phyloP scores from a whole-genome alignment of 257 asterid species.

The Solanum tarijense region DNA sequence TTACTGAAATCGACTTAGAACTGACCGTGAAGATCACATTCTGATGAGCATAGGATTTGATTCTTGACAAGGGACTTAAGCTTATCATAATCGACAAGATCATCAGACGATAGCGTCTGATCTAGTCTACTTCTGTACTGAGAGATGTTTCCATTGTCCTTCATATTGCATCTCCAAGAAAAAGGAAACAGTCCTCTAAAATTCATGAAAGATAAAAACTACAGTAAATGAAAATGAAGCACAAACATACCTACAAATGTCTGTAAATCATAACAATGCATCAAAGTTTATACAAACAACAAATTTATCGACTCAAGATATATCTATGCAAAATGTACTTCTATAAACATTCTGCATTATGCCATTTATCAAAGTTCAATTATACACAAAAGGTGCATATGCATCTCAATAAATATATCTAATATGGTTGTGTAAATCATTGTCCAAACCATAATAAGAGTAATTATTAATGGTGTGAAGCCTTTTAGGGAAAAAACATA shows the following conservation, averaged over 20 bases:
- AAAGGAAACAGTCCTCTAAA: background rate
- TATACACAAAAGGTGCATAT: background rate
- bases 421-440: background rate
- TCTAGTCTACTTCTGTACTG: constrained; percentile 54
- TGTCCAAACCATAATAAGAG: background rate
- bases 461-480: no score
- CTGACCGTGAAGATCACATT: background rate
- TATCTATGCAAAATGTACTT: background rate
- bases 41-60: constrained; percentile 40
- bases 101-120: constrained; percentile 42
- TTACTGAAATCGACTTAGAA: background rate
- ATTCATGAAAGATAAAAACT: constrained; percentile 4
- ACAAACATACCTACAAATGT: background rate
- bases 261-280: background rate
- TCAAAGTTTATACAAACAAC: background rate
- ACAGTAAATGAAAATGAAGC: background rate
- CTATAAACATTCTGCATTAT: background rate
- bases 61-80: constrained; percentile 46
- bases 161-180: constrained; percentile 38
- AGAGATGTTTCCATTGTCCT: constrained; percentile 24
- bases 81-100: constrained; percentile 31
- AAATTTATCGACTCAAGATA: background rate
- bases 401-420: background rate
- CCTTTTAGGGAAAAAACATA: no score
- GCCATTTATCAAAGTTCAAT: background rate